Base-by-base conservation (phyloP, 208 protist species). In the Acanthamoeba sp. region DNA sequence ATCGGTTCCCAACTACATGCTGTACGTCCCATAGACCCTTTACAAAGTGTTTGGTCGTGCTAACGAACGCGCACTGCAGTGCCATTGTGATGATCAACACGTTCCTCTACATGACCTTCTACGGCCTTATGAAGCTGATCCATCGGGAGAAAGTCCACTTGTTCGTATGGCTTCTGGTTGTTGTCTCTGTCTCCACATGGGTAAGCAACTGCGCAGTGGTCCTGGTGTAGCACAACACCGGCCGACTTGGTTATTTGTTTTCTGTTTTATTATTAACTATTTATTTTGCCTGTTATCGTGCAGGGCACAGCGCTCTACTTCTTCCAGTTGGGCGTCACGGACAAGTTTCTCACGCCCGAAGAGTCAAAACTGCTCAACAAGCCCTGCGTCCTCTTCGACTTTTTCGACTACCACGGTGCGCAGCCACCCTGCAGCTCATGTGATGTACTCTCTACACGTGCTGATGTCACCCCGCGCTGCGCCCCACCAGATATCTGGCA, bases 21-120 rank as follows among this genome's bases (percentile, higher is more conserved):
- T 78, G 69, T 78, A 40, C 22, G 78, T 14, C 45, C 20, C 7
- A 36, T 85, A 55, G 0, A 20, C 55, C 0, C 29, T 36, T 29
- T 29, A 12, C 32, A 20, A 42, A 24, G 6, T 88, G 29, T 9
- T 29, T 82, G 40, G 24, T 66, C 20, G 27, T 34, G 27, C 9
- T 66, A 3, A 16, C 22, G 52, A 1, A 27, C 0, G 52, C 52
- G 12, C 2, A 59, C 52, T 1, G n/a, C 36, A 88, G 78, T 1
- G 78, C 42, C 14, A 88, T 88, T 24, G 48, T 88, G 48, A 62
- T 88, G 78, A 88, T 88, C 78, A 88, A 88, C 50, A 88, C 78
- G 40, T 88, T 88, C 20, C 50, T 88, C 14, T 88, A 52, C 34
- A 64, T 88, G 50, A 40, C 50, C 78, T 88, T 40, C 29, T 88